Evolutionary conservation across 1,284 basidiomycete genomes (phyloP), one percentile per base, ranked within the genome.

Genomic region (Agroathelia rolfsii): DNA sequence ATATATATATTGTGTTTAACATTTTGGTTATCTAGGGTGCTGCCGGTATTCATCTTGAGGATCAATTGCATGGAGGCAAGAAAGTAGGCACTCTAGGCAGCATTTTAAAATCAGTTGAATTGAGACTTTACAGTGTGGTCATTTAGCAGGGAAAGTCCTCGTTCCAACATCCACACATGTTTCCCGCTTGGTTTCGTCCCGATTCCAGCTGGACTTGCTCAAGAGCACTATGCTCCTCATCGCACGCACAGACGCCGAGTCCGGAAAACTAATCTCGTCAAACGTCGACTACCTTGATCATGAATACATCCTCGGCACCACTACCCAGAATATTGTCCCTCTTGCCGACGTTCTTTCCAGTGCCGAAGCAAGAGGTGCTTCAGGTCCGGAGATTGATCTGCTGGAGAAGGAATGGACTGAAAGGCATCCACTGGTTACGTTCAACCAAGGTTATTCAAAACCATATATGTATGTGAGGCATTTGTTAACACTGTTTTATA

Each of bases 131-230:
- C 42, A 76, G 74, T 94, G 89, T 51, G 89, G 89, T 12, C 89
- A 94, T 61, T 71, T 92, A 49, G 83, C 82, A n/a, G 89, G 89
- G 37, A 94, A 94, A 58, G 88, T 94, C 26, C 70, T 94, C 36
- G 89, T 94, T 2, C 89, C 89, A 10, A 79, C 84, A 3, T 86
- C 83, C 7, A 80, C 85, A 14, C 89, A 93, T 50, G 66, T 87
- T 41, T 82, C 84, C 30, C 79, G 90, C 21, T 72, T 94, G 35
- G 67, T 88, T 42, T 73, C 87, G 9, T 67, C 84, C 19, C 81
- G 89, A 17, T 88, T 92, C 64, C 87, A 90, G 55, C 75, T 87
- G 43, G 89, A 94, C 55, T 63, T 94, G 37, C 66, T 94, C 43
- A 81, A 86, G 50, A 80, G 82, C 32, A 82, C 86, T 11, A 90